phyloP scores from a whole-genome alignment of 1,284 basidiomycete species.

The Sanguinoderma infundibulare region DNA sequence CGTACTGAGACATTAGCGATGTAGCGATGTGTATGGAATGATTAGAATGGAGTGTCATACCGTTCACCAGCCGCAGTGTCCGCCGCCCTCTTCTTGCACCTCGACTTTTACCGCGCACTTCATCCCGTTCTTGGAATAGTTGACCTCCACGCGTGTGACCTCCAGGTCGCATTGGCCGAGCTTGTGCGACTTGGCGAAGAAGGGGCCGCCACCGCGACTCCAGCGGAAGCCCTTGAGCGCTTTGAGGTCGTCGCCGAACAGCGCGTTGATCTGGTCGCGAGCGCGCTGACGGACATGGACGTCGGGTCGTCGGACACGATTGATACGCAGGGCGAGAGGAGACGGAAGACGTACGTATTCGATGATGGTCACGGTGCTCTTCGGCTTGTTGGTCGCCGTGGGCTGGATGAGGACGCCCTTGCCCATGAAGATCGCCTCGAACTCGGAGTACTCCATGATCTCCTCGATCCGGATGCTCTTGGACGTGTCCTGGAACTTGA shows the following conservation, averaged over 20 bases:
- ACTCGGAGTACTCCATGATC: constrained; percentile 40
- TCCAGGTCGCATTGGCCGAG: constrained; percentile 29
- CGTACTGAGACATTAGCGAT: background rate
- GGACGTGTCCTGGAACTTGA: constrained; percentile 43
- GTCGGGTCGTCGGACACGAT: constrained; percentile 24
- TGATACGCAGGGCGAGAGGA: constrained; percentile 29
- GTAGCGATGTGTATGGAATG: too few species aligned
- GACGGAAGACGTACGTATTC: constrained; percentile 15
- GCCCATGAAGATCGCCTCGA: constrained; percentile 41
- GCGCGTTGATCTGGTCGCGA: constrained; percentile 19
- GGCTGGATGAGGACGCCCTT: constrained; percentile 29
- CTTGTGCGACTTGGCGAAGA: constrained; percentile 42
- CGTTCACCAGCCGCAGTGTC: constrained; percentile 4
- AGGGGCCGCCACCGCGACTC: constrained; percentile 31
- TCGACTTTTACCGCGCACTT: constrained; percentile 48
- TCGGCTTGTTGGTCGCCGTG: constrained; percentile 2
- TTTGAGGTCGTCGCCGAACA: constrained; percentile 43
- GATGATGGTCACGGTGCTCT: constrained; percentile 7
- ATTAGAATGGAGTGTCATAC: too few species aligned
- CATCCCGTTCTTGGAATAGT: constrained; percentile 46
- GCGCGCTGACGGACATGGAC: background rate
- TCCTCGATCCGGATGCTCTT: constrained; percentile 28
- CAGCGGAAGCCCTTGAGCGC: constrained; percentile 42
- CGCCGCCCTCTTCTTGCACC: constrained; percentile 34
- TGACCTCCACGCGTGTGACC: constrained; percentile 40